Evolutionary conservation across 257 asterid genomes (phyloP).

Genomic region (Petunia secreta): DNA sequence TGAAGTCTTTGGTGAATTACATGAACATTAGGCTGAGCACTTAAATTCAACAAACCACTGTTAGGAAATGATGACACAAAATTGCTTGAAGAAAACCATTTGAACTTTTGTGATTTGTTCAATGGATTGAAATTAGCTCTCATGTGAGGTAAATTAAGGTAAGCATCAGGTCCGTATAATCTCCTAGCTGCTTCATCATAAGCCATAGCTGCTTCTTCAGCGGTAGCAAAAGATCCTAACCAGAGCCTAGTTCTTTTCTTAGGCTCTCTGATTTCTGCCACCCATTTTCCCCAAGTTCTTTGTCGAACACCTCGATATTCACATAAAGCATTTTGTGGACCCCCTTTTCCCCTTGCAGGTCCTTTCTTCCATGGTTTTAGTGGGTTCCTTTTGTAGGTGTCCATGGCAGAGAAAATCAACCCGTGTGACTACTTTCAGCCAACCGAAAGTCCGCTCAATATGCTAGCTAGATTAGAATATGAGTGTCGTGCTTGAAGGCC

Average conservation of each 20-base stretch:
- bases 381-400: slow-evolving; percentile 59
- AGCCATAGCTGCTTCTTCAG: slow-evolving; percentile 98
- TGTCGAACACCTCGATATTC: slow-evolving; percentile 94
- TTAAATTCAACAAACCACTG: slow-evolving; percentile 70
- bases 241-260: slow-evolving; percentile 87
- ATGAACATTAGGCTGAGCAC: slow-evolving; percentile 87
- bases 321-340: slow-evolving; percentile 87
- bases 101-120: slow-evolving; percentile 86
- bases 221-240: slow-evolving; percentile 93
- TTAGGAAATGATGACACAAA: slow-evolving; percentile 50
- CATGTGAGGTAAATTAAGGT: slow-evolving; percentile 86
- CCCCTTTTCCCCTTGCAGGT: slow-evolving; percentile 95
- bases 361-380: slow-evolving; percentile 99
- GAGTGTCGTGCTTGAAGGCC: not conserved
- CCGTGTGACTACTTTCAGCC: not conserved
- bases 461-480: not conserved
- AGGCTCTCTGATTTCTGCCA: slow-evolving; percentile 93
- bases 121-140: slow-evolving; percentile 78
- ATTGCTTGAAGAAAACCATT: slow-evolving; percentile 75
- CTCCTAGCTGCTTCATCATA: slow-evolving; percentile 96
- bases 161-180: slow-evolving; percentile 88
- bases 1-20: slow-evolving; percentile 89
- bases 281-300: slow-evolving; percentile 87
- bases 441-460: not conserved
- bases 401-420: slow-evolving; percentile 47